phyloP scores from a whole-genome alignment of 768 basidiomycete species.

The Suillus clintonianus region DNA sequence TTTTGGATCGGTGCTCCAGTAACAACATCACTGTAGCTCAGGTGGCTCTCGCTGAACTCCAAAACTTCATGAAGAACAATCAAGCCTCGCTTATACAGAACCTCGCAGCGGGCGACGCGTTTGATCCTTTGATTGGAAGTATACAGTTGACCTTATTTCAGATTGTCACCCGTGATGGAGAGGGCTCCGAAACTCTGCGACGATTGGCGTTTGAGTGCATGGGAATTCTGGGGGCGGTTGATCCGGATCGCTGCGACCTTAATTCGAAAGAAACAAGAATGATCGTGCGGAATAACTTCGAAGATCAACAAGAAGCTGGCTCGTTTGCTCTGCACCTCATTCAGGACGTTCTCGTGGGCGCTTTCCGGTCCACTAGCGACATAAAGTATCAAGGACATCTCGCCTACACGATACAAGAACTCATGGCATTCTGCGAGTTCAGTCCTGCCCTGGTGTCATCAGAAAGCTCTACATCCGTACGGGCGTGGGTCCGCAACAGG shows the following conservation, averaged over 20 bases:
- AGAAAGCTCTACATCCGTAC: constrained; percentile 49
- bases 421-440: constrained; percentile 86
- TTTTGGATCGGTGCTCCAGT: constrained; percentile 73
- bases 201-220: constrained; percentile 86
- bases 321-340: constrained; percentile 87
- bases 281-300: constrained; percentile 80
- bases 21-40: constrained; percentile 80
- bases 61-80: constrained; percentile 55
- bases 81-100: constrained; percentile 55
- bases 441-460: constrained; percentile 68
- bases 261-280: constrained; percentile 57
- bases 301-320: constrained; percentile 73
- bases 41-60: constrained; percentile 77
- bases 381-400: constrained; percentile 88
- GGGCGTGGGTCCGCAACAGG: constrained; percentile 66
- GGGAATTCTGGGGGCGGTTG: constrained; percentile 88
- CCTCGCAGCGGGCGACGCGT: constrained; percentile 82
- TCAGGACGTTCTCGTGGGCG: constrained; percentile 79
- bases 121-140: constrained; percentile 73
- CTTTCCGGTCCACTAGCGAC: constrained; percentile 92
- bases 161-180: constrained; percentile 77
- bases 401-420: constrained; percentile 90
- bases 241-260: constrained; percentile 89
- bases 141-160: constrained; percentile 67
- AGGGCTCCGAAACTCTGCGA: constrained; percentile 66